phyloP scores from a whole-genome alignment of 495 filamentous ascomycete species.

The Penicillium longicatenatum region DNA sequence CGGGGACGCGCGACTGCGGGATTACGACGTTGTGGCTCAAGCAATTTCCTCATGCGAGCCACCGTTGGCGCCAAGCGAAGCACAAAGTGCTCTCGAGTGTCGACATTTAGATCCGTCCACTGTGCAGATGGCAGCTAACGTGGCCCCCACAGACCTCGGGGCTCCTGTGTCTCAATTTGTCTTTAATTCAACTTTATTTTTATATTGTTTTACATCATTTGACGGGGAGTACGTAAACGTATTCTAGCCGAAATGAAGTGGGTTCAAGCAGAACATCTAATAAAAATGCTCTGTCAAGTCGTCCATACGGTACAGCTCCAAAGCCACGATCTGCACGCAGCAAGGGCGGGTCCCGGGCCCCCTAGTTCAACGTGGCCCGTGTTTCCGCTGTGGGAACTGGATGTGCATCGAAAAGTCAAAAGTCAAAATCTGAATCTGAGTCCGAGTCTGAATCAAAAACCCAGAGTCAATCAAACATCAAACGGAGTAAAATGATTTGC shows the following conservation, averaged over 20 bases:
- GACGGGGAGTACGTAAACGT: no score
- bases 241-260: no score
- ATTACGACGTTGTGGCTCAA: slow-evolving; percentile 11
- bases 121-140: no score
- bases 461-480: neutral
- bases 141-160: no score
- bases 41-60: neutral
- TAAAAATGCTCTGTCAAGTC: no score
- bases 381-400: slow-evolving; percentile 8
- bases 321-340: slow-evolving; percentile 19
- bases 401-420: neutral
- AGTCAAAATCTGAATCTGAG: neutral
- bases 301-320: neutral
- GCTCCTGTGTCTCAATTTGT: no score
- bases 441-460: neutral
- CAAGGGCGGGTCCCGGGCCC: slow-evolving; percentile 19
- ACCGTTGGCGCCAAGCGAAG: neutral
- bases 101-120: no score
- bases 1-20: slow-evolving; percentile 2
- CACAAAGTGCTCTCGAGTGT: neutral
- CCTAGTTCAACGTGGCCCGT: slow-evolving; percentile 23
- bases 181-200: no score
- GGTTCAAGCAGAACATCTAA: no score
- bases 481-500: neutral
- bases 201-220: no score